phyloP scores from a whole-genome alignment of 1,284 basidiomycete genomes.

The Omphalotus olearius region DNA sequence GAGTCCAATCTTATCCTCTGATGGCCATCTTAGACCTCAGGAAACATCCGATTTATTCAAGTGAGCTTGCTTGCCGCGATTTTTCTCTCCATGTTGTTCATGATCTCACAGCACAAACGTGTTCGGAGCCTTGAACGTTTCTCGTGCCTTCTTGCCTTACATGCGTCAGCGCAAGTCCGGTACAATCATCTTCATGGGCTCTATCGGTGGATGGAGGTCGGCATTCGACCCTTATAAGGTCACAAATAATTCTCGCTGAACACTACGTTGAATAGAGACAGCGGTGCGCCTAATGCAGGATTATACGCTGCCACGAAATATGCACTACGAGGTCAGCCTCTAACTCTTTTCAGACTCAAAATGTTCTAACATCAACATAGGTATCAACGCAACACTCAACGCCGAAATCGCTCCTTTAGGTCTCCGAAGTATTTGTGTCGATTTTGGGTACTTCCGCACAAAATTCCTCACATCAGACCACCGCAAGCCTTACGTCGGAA shows the following conservation, averaged over 20 bases:
- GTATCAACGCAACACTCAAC: conserved; percentile 32
- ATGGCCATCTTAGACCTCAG: conserved; percentile 20
- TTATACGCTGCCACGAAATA: conserved; percentile 8
- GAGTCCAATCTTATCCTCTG: conserved; percentile 23
- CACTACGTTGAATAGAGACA: background rate
- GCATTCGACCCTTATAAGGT: too few relatives aligned
- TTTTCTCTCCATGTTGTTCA: background rate
- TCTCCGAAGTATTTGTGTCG: conserved; percentile 36
- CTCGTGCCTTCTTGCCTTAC: conserved; percentile 24
- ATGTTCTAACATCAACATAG: conserved; percentile 15
- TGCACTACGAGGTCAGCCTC: conserved; percentile 1
- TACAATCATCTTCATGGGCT: conserved; percentile 30
- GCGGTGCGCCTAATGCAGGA: background rate
- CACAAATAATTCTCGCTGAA: too few relatives aligned
- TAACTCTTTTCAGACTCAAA: too few relatives aligned
- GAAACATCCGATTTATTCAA: conserved; percentile 29
- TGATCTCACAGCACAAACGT: conserved; percentile 27
- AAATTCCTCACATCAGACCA: conserved; percentile 29
- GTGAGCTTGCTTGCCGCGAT: conserved; percentile 13
- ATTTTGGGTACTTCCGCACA: conserved; percentile 43
- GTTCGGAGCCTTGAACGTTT: conserved; percentile 27
- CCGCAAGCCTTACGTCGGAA: conserved; percentile 25
- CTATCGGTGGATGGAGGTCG: conserved; percentile 24
- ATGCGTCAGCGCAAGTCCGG: conserved; percentile 26
- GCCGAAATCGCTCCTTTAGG: conserved; percentile 38